phyloP scores from a whole-genome alignment of 441 rosid species.

The Jatropha multifida region DNA sequence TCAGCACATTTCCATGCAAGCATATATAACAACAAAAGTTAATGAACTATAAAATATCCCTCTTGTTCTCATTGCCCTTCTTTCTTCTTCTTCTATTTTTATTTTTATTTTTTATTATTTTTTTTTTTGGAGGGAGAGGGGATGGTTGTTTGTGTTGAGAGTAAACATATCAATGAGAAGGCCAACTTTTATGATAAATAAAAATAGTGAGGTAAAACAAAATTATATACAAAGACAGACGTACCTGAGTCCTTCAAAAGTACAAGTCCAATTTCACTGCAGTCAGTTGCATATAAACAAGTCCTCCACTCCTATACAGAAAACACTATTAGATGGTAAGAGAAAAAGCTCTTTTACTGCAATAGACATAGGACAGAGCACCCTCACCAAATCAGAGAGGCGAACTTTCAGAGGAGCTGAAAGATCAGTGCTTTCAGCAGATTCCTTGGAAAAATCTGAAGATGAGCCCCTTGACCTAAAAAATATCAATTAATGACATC shows the following conservation, averaged over 20 bases:
- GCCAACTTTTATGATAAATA: not conserved
- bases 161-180: constrained; percentile 5
- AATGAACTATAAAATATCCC: too few relatives aligned
- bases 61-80: too few relatives aligned
- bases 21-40: not conserved
- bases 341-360: constrained; percentile 11
- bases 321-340: constrained; percentile 19
- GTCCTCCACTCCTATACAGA: constrained; percentile 73
- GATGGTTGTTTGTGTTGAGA: not conserved
- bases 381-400: constrained; percentile 69
- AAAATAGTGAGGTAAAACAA: not conserved
- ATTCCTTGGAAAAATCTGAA: constrained; percentile 48
- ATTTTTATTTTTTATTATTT: not conserved
- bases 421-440: constrained; percentile 46
- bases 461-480: constrained; percentile 64
- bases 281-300: constrained; percentile 78
- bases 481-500: constrained; percentile 21
- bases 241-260: constrained; percentile 62
- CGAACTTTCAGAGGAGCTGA: constrained; percentile 49
- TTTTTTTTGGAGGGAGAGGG: not conserved
- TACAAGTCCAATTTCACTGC: constrained; percentile 89
- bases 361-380: constrained; percentile 13
- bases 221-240: constrained; percentile 17
- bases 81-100: too few relatives aligned
- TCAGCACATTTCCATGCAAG: constrained; percentile 10